Evolutionary conservation across 2,329 filamentous ascomycete genomes (phyloP), one percentile per base, ranked within the genome.

Genomic region (Pseudogymnoascus sp.): DNA sequence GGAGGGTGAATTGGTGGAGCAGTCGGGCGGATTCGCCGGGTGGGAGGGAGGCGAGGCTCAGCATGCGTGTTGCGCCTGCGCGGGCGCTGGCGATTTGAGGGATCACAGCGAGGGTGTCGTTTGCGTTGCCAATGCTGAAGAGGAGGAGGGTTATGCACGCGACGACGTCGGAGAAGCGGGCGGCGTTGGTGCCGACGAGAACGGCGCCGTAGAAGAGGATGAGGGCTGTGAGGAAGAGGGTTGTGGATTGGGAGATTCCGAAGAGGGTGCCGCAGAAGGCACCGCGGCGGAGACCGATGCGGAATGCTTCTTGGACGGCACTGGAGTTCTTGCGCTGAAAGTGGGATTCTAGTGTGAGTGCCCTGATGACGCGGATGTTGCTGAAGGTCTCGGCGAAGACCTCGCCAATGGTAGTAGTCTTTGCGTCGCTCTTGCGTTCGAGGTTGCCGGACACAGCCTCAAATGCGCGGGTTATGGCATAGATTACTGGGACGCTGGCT

Each of bases 161-260:
- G 28, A 96, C 75, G 15, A 94, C 81, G 1, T 80, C 75, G 1
- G 80, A 77, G 0, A 87, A 80, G 0, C 76, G 78, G 65, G 76
- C 73, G 38, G 80, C 73, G 8, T 76, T 69, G 43, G 74, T 72
- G 0, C 79, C 77, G 5, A 89, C 79, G 9, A 96, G 77, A 0
- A 81, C 75, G 0, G 86, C 84, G 2, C 89, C 90, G 69, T 93
- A 95, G 75, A 88, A 96, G 71, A 96, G 94, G 8, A 96, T 82
- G 3, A 96, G 75, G 0, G 91, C 90, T 39, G 85, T 87, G 12
- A 90, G 80, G 68, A 90, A 90, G 62, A 85, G 82, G 38, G 86
- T 82, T 15, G 86, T 80, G 0, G 85, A 86, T 67, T 95, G 88
- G 35, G 87, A 86, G n/a, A 94, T 73, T 0, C 92, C 93, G 68